phyloP scores from a whole-genome alignment of 305 asterid genomes.

The Rubia peregrina region DNA sequence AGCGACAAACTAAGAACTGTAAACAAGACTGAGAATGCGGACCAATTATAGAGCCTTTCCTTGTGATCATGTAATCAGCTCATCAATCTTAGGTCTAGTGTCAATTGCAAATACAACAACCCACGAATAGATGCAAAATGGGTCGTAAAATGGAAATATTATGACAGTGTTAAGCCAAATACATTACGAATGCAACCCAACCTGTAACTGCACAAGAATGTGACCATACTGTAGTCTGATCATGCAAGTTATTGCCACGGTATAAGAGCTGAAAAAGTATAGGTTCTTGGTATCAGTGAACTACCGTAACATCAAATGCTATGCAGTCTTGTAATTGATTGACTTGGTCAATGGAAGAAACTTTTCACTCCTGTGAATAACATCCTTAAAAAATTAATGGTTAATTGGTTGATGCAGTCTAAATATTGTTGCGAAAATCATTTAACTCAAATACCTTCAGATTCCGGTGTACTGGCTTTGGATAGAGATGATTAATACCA shows the following conservation, averaged over 20 bases:
- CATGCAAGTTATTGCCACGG: slow-evolving; percentile 66
- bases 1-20: slow-evolving; percentile 57
- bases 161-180: neutral
- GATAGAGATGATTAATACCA: slow-evolving; percentile 63
- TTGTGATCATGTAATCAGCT: slow-evolving; percentile 54
- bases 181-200: slow-evolving; percentile 14
- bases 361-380: slow-evolving; percentile 49
- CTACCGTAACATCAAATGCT: neutral
- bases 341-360: slow-evolving; percentile 36
- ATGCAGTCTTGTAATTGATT: slow-evolving; percentile 14
- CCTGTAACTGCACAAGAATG: slow-evolving; percentile 57
- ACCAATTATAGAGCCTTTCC: slow-evolving; percentile 63
- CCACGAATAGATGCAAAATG: neutral
- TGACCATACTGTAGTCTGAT: slow-evolving; percentile 87
- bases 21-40: slow-evolving; percentile 41
- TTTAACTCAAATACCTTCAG: slow-evolving; percentile 51
- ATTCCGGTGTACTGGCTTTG: slow-evolving; percentile 66
- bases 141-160: neutral
- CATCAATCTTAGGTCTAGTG: slow-evolving; percentile 18
- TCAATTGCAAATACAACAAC: neutral
- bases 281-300: neutral
- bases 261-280: slow-evolving; percentile 49
- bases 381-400: slow-evolving; percentile 11
- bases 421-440: slow-evolving; percentile 11
- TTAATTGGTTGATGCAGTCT: slow-evolving; percentile 15